Base-by-base conservation (phyloP, 2,329 filamentous ascomycete species). In the Monosporascus sp. region DNA sequence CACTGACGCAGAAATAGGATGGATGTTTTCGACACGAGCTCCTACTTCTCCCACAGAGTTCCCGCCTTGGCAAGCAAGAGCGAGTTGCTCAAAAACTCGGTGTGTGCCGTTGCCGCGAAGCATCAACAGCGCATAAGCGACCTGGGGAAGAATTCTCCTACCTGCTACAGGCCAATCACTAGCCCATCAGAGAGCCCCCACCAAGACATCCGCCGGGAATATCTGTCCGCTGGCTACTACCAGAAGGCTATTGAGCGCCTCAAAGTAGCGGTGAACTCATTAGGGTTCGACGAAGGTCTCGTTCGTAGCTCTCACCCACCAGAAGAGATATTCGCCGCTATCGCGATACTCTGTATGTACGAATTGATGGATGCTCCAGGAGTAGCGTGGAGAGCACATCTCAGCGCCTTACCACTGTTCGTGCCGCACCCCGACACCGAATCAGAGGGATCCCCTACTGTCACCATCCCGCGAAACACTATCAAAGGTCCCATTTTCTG, bases 301-400 rank as follows among this genome's bases (percentile, higher is more conserved):
- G 6, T 40, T 7, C 46, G 17, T 16, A 48, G 41, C 22, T 53
- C 52, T 53, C n/a, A 63, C 62, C 17, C 58, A 60, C 22, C 59
- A 41, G 53, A 67, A 41, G 59, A 87, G 54, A 74, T 86, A 3
- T 73, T 87, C 22, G 83, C 84, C 8, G 83, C 85, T 2, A 84
- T 84, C 2, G 83, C 84, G 0, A 86, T 88, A 16, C 68, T 88
- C 2, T 87, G 83, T 54, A 81, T 85, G 0, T 87, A 87, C 62
- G 85, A 88, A 57, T 83, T 87, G 54, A 71, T 87, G n/a, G 83
- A 87, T 64, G 81, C 82, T 1, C 85, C 82, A 1, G 80, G 79
- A 2, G 75, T 76, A 0, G 83, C 84, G 20, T 88, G 84, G 84
- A 77, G 79, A 34, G 75, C 82, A 4, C 85, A 88, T 69, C 69